Conservation (phyloP, 306 rosid genomes). For the Castanea crenata region DNA sequence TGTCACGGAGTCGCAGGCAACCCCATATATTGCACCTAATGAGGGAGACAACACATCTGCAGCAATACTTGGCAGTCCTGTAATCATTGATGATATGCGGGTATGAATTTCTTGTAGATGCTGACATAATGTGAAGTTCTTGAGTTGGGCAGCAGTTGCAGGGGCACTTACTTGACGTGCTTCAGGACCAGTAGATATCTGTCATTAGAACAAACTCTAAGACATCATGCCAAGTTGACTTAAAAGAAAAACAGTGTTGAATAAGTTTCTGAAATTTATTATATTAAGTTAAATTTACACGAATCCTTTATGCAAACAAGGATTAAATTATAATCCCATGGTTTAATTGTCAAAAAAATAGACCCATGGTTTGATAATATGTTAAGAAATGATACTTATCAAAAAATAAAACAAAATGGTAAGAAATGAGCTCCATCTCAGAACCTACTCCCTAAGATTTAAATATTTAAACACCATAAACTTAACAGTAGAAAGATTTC, state of each 20-base stretch:
- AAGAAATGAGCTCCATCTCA: too few relatives aligned
- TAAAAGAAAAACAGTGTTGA: background rate
- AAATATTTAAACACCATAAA: too few relatives aligned
- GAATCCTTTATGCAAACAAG: background rate
- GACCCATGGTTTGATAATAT: too few relatives aligned
- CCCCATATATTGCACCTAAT: slow-evolving; percentile 81
- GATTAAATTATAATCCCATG: background rate
- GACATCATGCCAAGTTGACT: slow-evolving; percentile 5
- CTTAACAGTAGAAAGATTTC: too few relatives aligned
- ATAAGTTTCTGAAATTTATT: slow-evolving; percentile 7
- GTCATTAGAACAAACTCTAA: slow-evolving; percentile 31
- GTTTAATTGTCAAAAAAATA: background rate
- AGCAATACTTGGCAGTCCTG: slow-evolving; percentile 83
- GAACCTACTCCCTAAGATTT: too few relatives aligned
- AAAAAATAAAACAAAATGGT: too few relatives aligned
- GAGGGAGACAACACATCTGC: slow-evolving; percentile 90
- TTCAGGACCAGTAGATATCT: slow-evolving; percentile 98
- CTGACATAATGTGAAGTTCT: slow-evolving; percentile 81
- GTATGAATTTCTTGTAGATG: slow-evolving; percentile 90
- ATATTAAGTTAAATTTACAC: background rate
- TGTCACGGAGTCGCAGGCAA: slow-evolving; percentile 92
- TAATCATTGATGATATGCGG: slow-evolving; percentile 61
- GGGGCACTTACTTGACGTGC: slow-evolving; percentile 92
- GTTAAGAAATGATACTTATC: too few relatives aligned
- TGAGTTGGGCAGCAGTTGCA: slow-evolving; percentile 91